Conservation (phyloP, 192 early-diverging fungal species). For the Coemansia sp. region DNA sequence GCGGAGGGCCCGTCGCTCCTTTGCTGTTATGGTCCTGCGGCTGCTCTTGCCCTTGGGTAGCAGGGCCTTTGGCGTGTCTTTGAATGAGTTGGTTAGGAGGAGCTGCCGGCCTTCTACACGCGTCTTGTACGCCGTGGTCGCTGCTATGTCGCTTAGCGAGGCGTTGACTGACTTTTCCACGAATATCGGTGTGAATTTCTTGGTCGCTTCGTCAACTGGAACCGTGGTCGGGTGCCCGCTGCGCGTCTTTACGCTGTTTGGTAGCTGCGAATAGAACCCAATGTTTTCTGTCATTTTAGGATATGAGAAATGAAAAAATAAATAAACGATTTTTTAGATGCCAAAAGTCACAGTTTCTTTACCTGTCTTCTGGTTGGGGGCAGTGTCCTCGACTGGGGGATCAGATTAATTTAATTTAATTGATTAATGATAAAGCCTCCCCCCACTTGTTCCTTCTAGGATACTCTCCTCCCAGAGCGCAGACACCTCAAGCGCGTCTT, state of each 20-base stretch:
- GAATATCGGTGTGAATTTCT: slow-evolving; percentile 20
- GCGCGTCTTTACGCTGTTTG: slow-evolving; percentile 12
- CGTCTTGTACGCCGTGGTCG: slow-evolving; percentile 15
- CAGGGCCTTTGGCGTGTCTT: slow-evolving; percentile 10
- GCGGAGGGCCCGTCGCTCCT: slow-evolving; percentile 56
- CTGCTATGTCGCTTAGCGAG: slow-evolving; percentile 10
- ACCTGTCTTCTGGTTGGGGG: too few relatives aligned
- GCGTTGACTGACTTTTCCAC: slow-evolving; percentile 26
- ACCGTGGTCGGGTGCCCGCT: slow-evolving; percentile 29
- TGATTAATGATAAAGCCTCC: too few relatives aligned
- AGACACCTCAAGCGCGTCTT: too few relatives aligned
- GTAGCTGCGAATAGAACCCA: slow-evolving; percentile 30
- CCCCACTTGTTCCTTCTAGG: too few relatives aligned
- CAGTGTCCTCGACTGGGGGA: too few relatives aligned
- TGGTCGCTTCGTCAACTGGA: slow-evolving; percentile 22
- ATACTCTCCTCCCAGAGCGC: too few relatives aligned
- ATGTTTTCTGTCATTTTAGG: too few relatives aligned
- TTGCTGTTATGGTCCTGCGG: slow-evolving; percentile 61
- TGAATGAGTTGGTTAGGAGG: slow-evolving; percentile 40
- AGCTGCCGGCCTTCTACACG: slow-evolving; percentile 43
- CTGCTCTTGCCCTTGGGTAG: too few relatives aligned
- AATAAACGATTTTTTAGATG: too few relatives aligned
- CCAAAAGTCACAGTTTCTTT: too few relatives aligned
- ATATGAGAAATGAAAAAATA: too few relatives aligned
- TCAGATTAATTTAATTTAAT: too few relatives aligned